Percentiles rank a stretch among this genome's conserved stretches.
These are phyloP conservation scores for Narthecium ossifragum DNA, from an alignment of 106 monocot genomes.

Conservation along the genomic window DNA sequence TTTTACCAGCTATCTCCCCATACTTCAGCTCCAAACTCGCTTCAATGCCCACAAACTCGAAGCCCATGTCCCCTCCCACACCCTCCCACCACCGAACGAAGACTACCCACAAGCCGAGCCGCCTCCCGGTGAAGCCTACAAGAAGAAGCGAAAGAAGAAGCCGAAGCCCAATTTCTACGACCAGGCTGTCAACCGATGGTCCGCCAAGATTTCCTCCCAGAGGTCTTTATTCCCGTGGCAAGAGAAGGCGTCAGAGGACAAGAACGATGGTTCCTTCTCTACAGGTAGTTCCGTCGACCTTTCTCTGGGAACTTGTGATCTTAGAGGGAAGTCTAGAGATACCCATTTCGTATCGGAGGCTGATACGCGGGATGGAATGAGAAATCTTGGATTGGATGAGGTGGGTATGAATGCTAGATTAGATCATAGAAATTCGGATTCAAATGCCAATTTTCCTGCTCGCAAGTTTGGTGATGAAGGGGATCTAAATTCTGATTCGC, in stretches of 20 bases:
- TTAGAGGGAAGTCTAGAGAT: no score
- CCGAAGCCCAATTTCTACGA: conserved; percentile 46
- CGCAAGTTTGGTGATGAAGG: neutral
- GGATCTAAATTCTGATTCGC: neutral
- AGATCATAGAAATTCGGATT: conserved; percentile 7
- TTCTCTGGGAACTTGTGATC: no score
- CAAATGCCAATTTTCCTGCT: neutral
- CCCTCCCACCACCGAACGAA: neutral
- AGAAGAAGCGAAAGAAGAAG: conserved; percentile 46
- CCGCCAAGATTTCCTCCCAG: conserved; percentile 37
- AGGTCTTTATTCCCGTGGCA: conserved; percentile 66
- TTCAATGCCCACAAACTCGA: neutral
- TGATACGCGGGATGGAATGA: neutral
- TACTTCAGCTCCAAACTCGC: neutral
- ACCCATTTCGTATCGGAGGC: neutral
- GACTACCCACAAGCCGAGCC: neutral
- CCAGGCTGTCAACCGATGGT: conserved; percentile 58
- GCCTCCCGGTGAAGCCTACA: neutral
- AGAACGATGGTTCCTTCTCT: neutral
- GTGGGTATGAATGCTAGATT: conserved; percentile 1
- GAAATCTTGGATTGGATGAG: conserved; percentile 1
- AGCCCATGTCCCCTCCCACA: neutral
- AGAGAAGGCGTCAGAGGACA: conserved; percentile 3
- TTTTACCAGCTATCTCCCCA: neutral
- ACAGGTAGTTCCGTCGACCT: conserved; percentile 3